Base-by-base conservation (phyloP, 495 filamentous ascomycete species). In the Hyaloscypha bicolor region DNA sequence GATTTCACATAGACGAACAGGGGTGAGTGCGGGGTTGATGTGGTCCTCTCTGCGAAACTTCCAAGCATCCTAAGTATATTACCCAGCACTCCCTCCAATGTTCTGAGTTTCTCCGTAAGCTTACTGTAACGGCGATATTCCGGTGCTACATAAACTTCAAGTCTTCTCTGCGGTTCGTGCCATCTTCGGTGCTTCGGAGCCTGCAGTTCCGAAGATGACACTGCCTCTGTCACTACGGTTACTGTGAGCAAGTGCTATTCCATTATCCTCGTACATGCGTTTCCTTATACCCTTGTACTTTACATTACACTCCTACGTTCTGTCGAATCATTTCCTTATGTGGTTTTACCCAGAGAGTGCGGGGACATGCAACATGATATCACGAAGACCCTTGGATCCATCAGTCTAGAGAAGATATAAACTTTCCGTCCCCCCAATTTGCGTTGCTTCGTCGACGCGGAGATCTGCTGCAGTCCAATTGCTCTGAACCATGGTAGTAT, bases 1-100 rank as follows among this genome's bases (percentile, higher is more conserved):
- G 35, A 1, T 37, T 37, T 12, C 8, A 37, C 8, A 37, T 37
- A 1, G 22, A 32, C 19, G 21, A 29, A 4, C 55, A 29, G 30
- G 55, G 55, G 55, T 58, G 16, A 29, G 55, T 58, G 55, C 55
- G 55, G 55, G 55, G 55, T 58, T 32, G 9, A 31, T 58, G 30
- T 0, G 55, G 9, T 9, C 30, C 19, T 58, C 55, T 58, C 30
- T 58, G 25, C 30, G 22, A 32, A 6, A 29, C 22, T 30, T n/a
- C 22, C 22, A 8, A 53, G 12, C 35, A 6, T 37, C 35, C 12
- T 37, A 12, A 3, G 35, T 37, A 37, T 12, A 37, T 37, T 37
- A 37, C 35, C 35, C 35, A 37, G 35, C 35, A 25, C 35, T 37
- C 12, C n/a, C n/a, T 37, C 35, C 35, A 6, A 12, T 12, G 12